A percentile compares a stretch with the other conserved stretches of the same genome.
Evolutionary conservation across 306 rosid genomes (phyloP).

Genomic region (Acacia crassicarpa): DNA sequence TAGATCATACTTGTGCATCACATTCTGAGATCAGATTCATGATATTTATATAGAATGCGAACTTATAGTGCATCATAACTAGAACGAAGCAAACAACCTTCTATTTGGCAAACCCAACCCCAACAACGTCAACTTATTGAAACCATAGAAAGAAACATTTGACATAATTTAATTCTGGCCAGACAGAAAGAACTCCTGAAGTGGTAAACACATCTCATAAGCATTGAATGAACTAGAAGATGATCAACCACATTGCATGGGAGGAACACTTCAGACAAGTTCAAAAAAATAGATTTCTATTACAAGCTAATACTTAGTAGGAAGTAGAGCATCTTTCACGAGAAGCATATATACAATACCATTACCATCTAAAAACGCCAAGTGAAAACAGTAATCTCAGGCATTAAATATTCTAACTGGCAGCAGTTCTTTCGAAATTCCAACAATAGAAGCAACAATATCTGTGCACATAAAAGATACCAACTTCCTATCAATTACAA

Average conservation of each 20-base stretch:
- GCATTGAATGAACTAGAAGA: slow-evolving; percentile 6
- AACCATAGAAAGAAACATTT: slow-evolving; percentile 13
- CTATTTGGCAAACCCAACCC: slow-evolving; percentile 9
- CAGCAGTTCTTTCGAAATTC: slow-evolving; percentile 1
- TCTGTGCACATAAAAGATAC: background rate
- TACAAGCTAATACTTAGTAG: background rate
- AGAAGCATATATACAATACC: slow-evolving; percentile 3
- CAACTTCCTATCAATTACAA: slow-evolving; percentile 19
- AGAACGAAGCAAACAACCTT: slow-evolving; percentile 21
- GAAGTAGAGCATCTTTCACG: slow-evolving; percentile 13
- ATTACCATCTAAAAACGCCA: slow-evolving; percentile 1
- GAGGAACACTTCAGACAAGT: background rate
- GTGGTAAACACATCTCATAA: slow-evolving; percentile 11
- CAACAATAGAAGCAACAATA: background rate
- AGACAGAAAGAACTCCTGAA: background rate
- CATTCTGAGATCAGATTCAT: slow-evolving; percentile 11
- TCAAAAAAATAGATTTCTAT: slow-evolving; percentile 6
- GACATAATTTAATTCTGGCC: slow-evolving; percentile 16
- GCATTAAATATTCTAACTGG: background rate
- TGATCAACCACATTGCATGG: background rate
- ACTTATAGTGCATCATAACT: background rate
- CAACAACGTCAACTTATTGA: slow-evolving; percentile 20
- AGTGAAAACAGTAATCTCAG: slow-evolving; percentile 4
- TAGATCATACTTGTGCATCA: slow-evolving; percentile 10
- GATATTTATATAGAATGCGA: background rate